Evolutionary conservation across 257 asterid genomes (phyloP), one percentile per base, ranked within the genome.

Genomic region (Capsicum rhomboideum): DNA sequence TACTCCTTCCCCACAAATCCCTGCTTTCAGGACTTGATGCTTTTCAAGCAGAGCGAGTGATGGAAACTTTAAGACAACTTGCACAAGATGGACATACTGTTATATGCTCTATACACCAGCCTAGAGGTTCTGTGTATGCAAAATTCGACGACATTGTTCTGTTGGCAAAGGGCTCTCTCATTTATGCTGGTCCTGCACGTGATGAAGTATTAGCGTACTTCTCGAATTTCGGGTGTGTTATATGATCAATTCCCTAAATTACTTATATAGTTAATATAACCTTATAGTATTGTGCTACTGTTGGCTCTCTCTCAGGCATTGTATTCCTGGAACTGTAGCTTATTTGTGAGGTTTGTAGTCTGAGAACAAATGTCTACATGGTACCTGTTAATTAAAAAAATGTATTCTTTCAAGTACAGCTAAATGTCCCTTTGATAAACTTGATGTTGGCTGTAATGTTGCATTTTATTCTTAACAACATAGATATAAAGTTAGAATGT

Each of bases 11-110:
- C 21, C 79, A 12, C 80, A 86, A 66, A 84, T 42, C 83, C 74
- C 49, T 85, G 80, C 86, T 89, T 91, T 89, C 94, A 96, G 99
- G 99, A 88, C 98, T 96, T 86, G 99, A 96, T 91, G 99, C 99
- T 84, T 96, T 96, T 88, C 99, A 96, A 92, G 98, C 99, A 63
- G 98, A 96, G 94, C 92, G 94, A 88, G 99, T 96, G 84, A 96
- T 96, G 98, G 98, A 96, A 86, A 94, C 98, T 64, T 87, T 96
- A 50, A 90, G 91, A 75, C 89, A 92, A 88, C 99, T 96, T 85
- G 97, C 99, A 74, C 92, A 90, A 82, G 98, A 96, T 89, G 99
- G 99, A 59, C 99, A 96, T 85, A 96, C 98, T 61, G 98, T 96
- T 80, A 90, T 96, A 89, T 96, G 99, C 88, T 96, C 99, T 83